Evolutionary conservation across 441 rosid genomes (phyloP), one percentile per base, ranked within the genome.

Genomic region (Pelargonium fulgidum): DNA sequence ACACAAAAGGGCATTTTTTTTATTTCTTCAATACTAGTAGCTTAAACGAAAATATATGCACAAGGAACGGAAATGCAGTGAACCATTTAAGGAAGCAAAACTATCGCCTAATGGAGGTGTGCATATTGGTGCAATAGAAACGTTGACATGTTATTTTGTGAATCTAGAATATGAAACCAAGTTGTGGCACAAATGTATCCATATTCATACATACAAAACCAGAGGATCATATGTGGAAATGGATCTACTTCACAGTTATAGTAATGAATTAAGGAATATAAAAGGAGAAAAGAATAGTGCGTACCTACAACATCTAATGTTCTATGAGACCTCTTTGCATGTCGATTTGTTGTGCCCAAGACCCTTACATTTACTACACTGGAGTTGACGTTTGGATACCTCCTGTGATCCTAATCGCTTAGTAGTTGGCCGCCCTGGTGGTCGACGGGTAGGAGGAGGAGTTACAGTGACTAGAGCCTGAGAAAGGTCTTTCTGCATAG

Each of bases 331-430:
- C 67, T 81, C 89, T 84, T 88, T 91, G 89, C 98, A 93, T 67
- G 96, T 89, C 22, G 97, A 89, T 85, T 89, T 91, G 84, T 88
- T 88, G 79, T 93, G 97, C 63, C 97, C 96, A 42, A 86, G 85
- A 72, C 96, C 97, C 80, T 91, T 89, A 93, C 98, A 93, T 80
- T 79, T 87, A 70, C 98, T 91, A 86, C 97, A 91, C 81, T 91
- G 96, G 70, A 91, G 86, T 80, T 85, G 96, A 14, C 97, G 86
- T 77, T 88, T 93, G 77, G 79, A 84, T 74, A 82, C 83, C 54
- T 89, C 96, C 52, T 81, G 87, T 3, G 85, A 78, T 22, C 81
- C 87, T 0, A 75, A 73, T 73, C 79, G 86, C 83, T 93, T 93
- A 59, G 85, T 83, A 2, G 91, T 83, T 44, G 96, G 98, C 48